Conservation (phyloP, 495 filamentous ascomycete species). For the Tuber brumale region DNA sequence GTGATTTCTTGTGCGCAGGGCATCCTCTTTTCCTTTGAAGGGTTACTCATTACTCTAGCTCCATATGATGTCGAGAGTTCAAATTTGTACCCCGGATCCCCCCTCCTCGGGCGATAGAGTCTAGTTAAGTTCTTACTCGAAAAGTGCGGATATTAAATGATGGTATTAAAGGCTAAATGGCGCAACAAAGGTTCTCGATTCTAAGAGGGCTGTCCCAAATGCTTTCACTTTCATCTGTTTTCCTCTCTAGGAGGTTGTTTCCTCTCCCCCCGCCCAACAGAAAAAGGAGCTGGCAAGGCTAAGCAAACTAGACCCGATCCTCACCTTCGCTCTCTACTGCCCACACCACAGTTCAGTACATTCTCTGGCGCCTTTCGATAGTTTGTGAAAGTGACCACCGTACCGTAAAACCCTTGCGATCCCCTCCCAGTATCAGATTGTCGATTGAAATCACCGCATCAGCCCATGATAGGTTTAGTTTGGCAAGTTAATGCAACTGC, state of each 20-base stretch:
- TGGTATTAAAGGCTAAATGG: background rate
- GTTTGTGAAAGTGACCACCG: background rate
- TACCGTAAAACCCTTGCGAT: background rate
- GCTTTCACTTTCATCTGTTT: background rate
- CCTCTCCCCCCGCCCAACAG: background rate
- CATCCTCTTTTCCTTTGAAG: background rate
- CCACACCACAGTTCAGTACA: background rate
- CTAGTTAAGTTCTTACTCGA: background rate
- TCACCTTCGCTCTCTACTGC: background rate
- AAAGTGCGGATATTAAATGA: background rate
- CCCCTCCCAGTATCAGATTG: too few relatives aligned
- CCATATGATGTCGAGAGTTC: background rate
- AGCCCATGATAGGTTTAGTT: too few relatives aligned
- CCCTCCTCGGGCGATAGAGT: background rate
- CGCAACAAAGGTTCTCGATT: background rate
- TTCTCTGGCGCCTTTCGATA: background rate
- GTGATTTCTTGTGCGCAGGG: background rate
- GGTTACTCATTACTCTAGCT: background rate
- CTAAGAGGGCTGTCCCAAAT: background rate
- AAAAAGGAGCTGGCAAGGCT: background rate
- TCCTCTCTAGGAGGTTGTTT: background rate
- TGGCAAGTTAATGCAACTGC: too few relatives aligned
- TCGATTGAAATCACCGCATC: too few relatives aligned
- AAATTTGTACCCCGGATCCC: background rate
- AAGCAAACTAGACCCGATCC: background rate